Evolutionary conservation across 306 rosid species (phyloP).

Genomic region (Cucumis cinereus): DNA sequence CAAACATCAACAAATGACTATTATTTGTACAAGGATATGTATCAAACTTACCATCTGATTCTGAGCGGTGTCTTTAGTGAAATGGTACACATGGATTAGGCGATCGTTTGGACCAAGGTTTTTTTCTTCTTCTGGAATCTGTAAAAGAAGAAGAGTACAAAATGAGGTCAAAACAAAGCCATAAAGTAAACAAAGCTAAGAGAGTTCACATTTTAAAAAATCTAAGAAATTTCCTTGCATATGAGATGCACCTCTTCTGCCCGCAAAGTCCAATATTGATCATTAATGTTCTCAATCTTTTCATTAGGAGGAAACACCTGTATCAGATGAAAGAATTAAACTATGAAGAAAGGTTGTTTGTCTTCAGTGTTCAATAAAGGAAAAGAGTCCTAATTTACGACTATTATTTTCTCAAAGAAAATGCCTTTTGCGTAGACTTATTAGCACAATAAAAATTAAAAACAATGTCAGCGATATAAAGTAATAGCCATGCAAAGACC

Average conservation of each 20-base stretch:
- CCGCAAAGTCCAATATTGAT: slow-evolving; percentile 88
- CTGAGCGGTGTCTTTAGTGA: slow-evolving; percentile 69
- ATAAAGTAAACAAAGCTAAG: neutral
- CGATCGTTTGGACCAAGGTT: slow-evolving; percentile 63
- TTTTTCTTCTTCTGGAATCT: slow-evolving; percentile 88
- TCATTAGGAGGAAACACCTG: slow-evolving; percentile 80
- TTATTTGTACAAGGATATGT: neutral
- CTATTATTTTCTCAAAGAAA: neutral
- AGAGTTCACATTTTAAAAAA: neutral
- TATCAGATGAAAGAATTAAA: slow-evolving; percentile 12
- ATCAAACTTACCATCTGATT: slow-evolving; percentile 46
- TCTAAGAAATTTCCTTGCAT: slow-evolving; percentile 8
- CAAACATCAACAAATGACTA: neutral
- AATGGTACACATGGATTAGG: slow-evolving; percentile 77
- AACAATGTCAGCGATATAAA: slow-evolving; percentile 2
- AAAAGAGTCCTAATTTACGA: neutral
- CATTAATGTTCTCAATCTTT: slow-evolving; percentile 77
- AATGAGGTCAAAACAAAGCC: slow-evolving; percentile 1
- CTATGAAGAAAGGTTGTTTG: neutral
- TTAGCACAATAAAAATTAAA: neutral
- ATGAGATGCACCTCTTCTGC: slow-evolving; percentile 69
- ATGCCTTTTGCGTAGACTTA: neutral
- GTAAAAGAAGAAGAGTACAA: neutral
- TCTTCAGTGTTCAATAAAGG: neutral
- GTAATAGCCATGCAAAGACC: slow-evolving; percentile 9